A percentile compares a stretch with the other conserved stretches of the same genome.
Evolutionary conservation across 768 basidiomycete species (phyloP).

Genomic region (Albatrellus ellisii): DNA sequence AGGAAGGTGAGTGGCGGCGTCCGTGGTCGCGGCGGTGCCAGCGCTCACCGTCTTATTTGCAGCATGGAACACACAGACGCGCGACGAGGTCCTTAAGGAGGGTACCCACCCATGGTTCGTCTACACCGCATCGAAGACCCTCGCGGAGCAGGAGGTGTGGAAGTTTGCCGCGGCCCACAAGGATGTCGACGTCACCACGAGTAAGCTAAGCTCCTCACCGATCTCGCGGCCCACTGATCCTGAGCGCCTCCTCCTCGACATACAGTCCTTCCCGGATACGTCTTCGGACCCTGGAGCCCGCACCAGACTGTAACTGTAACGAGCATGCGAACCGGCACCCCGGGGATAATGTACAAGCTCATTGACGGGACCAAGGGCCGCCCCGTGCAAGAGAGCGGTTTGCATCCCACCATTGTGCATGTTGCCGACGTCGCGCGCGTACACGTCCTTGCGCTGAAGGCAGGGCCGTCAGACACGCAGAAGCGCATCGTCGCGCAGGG

Average conservation of each 20-base stretch:
- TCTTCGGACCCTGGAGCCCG: conserved; percentile 16
- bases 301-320: conserved; percentile 10
- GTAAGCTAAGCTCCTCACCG: background rate
- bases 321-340: conserved; percentile 10
- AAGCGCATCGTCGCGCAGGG: conserved; percentile 17
- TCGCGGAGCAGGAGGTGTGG: background rate
- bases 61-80: background rate
- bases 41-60: background rate
- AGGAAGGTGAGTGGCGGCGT: background rate
- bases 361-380: conserved; percentile 9
- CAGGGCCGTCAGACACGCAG: conserved; percentile 1
- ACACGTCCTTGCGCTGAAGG: conserved; percentile 16
- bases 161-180: background rate
- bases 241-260: too few species aligned
- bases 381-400: conserved; percentile 8
- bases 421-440: conserved; percentile 19
- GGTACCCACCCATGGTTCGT: background rate
- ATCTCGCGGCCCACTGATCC: background rate
- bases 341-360: conserved; percentile 14
- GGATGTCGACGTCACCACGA: conserved; percentile 1
- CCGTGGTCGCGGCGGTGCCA: too few species aligned
- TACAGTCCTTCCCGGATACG: conserved; percentile 20
- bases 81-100: background rate
- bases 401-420: conserved; percentile 16
- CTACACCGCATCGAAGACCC: background rate